Percentiles rank a stretch among this genome's conserved stretches.
Conservation (phyloP, 2,329 filamentous ascomycete genomes). For the Aspergillus clavatus region DNA sequence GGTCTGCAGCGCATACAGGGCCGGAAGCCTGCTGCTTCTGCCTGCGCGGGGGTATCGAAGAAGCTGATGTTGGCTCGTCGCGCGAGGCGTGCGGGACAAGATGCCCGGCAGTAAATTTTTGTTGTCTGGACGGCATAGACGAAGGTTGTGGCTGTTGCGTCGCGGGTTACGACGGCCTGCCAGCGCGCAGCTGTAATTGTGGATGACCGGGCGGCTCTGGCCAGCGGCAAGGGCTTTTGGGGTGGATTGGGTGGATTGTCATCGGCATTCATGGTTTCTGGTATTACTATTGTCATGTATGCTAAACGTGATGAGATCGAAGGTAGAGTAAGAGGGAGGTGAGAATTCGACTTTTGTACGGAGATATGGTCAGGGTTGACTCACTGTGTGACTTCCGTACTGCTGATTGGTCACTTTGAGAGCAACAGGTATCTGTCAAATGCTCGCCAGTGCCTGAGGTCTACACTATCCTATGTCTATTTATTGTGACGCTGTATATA, state of each 20-base stretch:
- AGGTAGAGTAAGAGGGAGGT: neutral
- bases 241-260: conserved; percentile 1
- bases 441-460: no score
- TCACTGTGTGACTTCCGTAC: no score
- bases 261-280: neutral
- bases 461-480: no score
- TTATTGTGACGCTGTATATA: no score
- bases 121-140: conserved; percentile 56
- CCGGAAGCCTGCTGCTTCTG: conserved; percentile 48
- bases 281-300: no score
- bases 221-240: conserved; percentile 23
- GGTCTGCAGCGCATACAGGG: conserved; percentile 55
- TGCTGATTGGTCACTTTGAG: conserved; percentile 34
- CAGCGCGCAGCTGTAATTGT: conserved; percentile 34
- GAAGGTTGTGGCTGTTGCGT: conserved; percentile 45
- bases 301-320: no score
- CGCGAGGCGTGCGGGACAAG: conserved; percentile 54
- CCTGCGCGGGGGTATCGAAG: conserved; percentile 45
- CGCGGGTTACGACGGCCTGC: conserved; percentile 44
- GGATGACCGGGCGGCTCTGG: conserved; percentile 10
- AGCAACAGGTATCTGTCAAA: no score
- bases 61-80: conserved; percentile 54
- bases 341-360: no score
- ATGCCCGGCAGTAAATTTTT: conserved; percentile 53
- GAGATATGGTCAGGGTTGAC: no score